These are phyloP conservation scores for Cladorrhinum sp. DNA, from an alignment of 2,329 filamentous ascomycete species.

Conservation along the genomic window DNA sequence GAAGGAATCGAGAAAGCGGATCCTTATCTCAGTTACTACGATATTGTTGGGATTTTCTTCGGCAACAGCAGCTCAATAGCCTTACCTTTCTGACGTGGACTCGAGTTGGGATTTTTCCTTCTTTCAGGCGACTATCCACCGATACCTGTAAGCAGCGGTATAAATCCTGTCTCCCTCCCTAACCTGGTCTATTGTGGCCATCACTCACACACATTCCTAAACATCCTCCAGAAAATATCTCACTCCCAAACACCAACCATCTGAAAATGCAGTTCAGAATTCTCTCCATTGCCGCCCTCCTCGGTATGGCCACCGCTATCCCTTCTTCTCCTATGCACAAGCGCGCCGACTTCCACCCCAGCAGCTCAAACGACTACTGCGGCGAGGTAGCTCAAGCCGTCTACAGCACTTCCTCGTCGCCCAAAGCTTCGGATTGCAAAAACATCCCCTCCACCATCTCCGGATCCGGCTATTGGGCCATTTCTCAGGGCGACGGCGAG, in stretches of 20 bases:
- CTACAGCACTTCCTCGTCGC: neutral
- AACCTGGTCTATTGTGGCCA: neutral
- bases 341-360: conserved; percentile 2
- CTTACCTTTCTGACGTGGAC: too few species aligned
- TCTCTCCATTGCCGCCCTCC: neutral
- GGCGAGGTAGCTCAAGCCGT: conserved; percentile 5
- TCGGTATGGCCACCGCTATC: neutral
- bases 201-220: neutral
- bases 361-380: conserved; percentile 15
- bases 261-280: neutral
- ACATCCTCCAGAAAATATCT: too few species aligned
- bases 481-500: conserved; percentile 7
- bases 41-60: too few species aligned
- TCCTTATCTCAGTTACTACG: too few species aligned
- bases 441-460: neutral
- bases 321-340: neutral
- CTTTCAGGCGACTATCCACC: too few species aligned
- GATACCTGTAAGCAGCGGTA: too few species aligned
- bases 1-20: too few species aligned
- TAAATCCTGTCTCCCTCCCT: too few species aligned
- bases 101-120: too few species aligned
- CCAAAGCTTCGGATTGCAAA: conserved; percentile 11
- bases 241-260: neutral
- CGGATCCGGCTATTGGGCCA: conserved; percentile 13
- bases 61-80: too few species aligned